Percentiles rank a stretch among this genome's conserved stretches.
Evolutionary conservation across 176 grass and related monocot genomes (phyloP).

Genomic region (Hyparrhenia diplandra): DNA sequence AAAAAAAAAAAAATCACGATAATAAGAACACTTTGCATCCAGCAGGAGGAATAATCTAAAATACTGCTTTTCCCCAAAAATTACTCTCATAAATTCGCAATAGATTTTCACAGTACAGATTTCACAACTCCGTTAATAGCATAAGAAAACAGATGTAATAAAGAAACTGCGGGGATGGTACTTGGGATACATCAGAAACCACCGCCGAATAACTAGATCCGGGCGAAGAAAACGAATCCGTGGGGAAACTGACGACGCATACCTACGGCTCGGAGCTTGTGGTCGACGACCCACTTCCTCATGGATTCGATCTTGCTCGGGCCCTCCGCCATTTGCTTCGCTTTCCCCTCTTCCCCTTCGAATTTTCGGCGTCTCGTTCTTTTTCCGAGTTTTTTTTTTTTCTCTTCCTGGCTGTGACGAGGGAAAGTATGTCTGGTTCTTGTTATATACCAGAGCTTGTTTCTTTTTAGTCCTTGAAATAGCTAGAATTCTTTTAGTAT

Average conservation of each 20-base stretch:
- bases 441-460: neutral
- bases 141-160: no score
- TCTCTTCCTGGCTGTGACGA: neutral
- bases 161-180: neutral
- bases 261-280: constrained; percentile 99
- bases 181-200: neutral
- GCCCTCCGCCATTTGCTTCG: constrained; percentile 65
- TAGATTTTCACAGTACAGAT: neutral
- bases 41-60: neutral
- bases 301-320: constrained; percentile 64
- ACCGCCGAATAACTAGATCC: neutral
- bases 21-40: constrained; percentile 27
- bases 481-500: constrained; percentile 17
- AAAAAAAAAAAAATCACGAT: neutral
- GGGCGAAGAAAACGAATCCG: neutral
- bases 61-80: neutral
- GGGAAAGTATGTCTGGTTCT: neutral
- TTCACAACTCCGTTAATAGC: neutral
- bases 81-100: neutral
- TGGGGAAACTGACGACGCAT: neutral
- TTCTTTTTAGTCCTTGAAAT: neutral
- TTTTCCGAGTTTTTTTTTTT: constrained; percentile 8
- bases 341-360: neutral
- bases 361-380: neutral
- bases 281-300: constrained; percentile 81